Evolutionary conservation across 768 basidiomycete species (phyloP).

Genomic region (Termitomyces bulborhizus): DNA sequence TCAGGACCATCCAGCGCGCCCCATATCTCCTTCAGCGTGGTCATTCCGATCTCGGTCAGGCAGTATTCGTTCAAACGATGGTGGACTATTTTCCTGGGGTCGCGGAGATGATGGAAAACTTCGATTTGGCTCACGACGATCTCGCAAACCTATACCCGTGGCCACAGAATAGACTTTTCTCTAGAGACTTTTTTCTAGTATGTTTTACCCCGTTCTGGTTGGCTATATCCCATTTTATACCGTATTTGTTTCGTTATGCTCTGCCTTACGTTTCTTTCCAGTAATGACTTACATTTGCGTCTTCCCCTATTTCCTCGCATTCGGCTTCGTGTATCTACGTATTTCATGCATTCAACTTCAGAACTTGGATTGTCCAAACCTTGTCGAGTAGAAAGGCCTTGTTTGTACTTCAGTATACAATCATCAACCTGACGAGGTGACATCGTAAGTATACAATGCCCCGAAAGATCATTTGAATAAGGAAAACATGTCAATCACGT

Average conservation of each 20-base stretch:
- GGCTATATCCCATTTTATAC: slow-evolving; percentile 15
- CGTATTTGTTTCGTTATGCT: slow-evolving; percentile 9
- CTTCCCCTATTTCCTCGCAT: slow-evolving; percentile 9
- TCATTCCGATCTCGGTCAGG: slow-evolving; percentile 78
- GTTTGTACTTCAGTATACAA: too few species aligned
- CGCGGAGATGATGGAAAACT: slow-evolving; percentile 58
- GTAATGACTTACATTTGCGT: slow-evolving; percentile 24
- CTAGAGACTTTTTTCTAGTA: background rate
- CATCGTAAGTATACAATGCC: too few species aligned
- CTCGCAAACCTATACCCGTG: slow-evolving; percentile 35
- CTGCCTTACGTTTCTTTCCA: slow-evolving; percentile 23
- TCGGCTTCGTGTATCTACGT: slow-evolving; percentile 1
- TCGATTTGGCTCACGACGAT: slow-evolving; percentile 70
- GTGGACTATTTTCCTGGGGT: slow-evolving; percentile 62
- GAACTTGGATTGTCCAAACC: slow-evolving; percentile 21
- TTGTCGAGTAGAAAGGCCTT: too few species aligned
- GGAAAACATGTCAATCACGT: too few species aligned
- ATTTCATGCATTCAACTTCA: background rate
- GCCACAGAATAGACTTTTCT: slow-evolving; percentile 16
- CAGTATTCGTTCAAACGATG: slow-evolving; percentile 68
- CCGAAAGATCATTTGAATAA: too few species aligned
- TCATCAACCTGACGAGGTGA: too few species aligned
- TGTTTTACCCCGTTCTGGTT: slow-evolving; percentile 10
- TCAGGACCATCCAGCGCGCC: slow-evolving; percentile 46
- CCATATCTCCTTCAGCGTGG: slow-evolving; percentile 73